phyloP scores from a whole-genome alignment of 2,329 filamentous ascomycete species.

The Fusarium chaquense region DNA sequence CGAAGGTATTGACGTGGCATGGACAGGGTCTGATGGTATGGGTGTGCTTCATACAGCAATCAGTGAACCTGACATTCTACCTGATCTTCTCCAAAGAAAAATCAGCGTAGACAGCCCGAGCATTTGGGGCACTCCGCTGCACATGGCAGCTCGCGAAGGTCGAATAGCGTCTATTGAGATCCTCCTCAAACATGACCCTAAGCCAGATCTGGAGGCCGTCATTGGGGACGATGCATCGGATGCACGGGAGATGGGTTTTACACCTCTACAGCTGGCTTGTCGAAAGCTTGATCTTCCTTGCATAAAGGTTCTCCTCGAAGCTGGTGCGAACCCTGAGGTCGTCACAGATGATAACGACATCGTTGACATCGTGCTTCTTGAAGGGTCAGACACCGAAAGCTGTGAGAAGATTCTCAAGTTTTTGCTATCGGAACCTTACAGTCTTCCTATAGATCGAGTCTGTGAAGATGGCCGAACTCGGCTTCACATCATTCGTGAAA shows the following conservation, averaged over 20 bases:
- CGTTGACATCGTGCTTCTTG: not conserved
- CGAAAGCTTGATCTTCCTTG: not conserved
- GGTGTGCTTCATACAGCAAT: not conserved
- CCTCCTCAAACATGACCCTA: not conserved
- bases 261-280: not conserved
- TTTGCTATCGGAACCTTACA: not conserved
- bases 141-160: not conserved
- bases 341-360: not conserved
- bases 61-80: not conserved
- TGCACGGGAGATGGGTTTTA: not conserved
- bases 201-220: not conserved
- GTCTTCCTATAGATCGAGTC: not conserved
- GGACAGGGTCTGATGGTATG: not conserved
- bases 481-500: not conserved
- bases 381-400: not conserved
- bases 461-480: not conserved
- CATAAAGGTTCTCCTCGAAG: not conserved
- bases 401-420: not conserved
- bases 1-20: not conserved
- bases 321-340: not conserved
- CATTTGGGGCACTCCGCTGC: not conserved
- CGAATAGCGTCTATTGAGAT: not conserved
- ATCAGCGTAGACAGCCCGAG: not conserved
- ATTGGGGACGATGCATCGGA: not conserved
- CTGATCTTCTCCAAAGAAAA: not conserved